These are phyloP conservation scores for Rhodotorula sp. DNA, from an alignment of 1,284 basidiomycete genomes.

Conservation along the genomic window DNA sequence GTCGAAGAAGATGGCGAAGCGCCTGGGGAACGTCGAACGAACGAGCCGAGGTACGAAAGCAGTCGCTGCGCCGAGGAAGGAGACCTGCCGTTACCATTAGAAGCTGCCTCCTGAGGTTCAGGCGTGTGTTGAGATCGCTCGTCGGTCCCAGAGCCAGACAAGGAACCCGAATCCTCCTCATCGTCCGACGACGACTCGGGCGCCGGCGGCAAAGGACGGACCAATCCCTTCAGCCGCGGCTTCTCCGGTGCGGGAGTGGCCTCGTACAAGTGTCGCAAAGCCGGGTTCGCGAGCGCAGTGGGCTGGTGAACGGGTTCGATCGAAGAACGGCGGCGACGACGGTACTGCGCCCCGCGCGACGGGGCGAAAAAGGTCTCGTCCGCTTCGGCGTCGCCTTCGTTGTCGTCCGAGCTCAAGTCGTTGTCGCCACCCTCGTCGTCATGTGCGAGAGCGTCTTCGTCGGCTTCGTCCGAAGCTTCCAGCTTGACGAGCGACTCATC, in stretches of 20 bases:
- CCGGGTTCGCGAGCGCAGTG: slow-evolving; percentile 29
- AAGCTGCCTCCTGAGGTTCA: not conserved
- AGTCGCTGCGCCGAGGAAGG: slow-evolving; percentile 20
- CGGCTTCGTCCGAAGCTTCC: not conserved
- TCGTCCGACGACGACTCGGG: not conserved
- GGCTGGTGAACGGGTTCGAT: slow-evolving; percentile 27
- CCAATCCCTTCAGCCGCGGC: slow-evolving; percentile 14
- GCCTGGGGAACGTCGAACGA: slow-evolving; percentile 31
- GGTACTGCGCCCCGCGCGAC: not conserved
- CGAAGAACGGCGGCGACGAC: slow-evolving; percentile 14
- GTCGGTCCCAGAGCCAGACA: not conserved
- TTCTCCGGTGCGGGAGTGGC: slow-evolving; percentile 27
- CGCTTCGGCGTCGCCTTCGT: not conserved
- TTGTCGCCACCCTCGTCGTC: not conserved
- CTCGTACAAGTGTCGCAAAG: slow-evolving; percentile 35
- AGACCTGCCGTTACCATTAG: not conserved
- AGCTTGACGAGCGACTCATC: not conserved
- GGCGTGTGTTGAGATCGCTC: not conserved
- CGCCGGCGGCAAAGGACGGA: not conserved
- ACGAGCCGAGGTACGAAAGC: slow-evolving; percentile 32
- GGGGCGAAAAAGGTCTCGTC: slow-evolving; percentile 38
- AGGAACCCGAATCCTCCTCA: not conserved
- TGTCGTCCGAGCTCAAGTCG: not conserved
- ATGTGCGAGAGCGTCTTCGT: not conserved
- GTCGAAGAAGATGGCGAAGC: slow-evolving; percentile 10